Base-by-base conservation (phyloP, 192 early-diverging fungal genomes). In the Mortierella claussenii region DNA sequence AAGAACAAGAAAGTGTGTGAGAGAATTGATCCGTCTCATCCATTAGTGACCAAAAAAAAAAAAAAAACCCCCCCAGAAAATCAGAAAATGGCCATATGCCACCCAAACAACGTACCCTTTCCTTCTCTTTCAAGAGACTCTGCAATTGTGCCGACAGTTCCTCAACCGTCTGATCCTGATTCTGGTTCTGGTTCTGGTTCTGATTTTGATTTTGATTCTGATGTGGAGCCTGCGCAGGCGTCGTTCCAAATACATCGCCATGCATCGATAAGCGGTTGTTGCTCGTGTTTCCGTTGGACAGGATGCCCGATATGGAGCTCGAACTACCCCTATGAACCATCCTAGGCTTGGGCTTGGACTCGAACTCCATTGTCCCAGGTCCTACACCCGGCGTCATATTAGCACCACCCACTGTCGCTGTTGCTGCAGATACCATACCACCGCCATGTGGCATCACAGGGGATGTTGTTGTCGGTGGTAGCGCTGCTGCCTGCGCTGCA, bases 41-140 rank as follows among this genome's bases (percentile, higher is more conserved):
- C n/a, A n/a, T n/a, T n/a, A n/a, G n/a, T n/a, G n/a, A n/a, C n/a
- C n/a, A n/a, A n/a, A n/a, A n/a, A n/a, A n/a, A n/a, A n/a, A n/a
- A n/a, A n/a, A n/a, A n/a, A n/a, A n/a, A n/a, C n/a, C n/a, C n/a
- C n/a, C n/a, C n/a, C n/a, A n/a, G n/a, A n/a, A n/a, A n/a, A n/a
- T n/a, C n/a, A n/a, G n/a, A n/a, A n/a, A n/a, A n/a, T n/a, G n/a
- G n/a, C n/a, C n/a, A n/a, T n/a, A n/a, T n/a, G n/a, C n/a, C n/a
- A n/a, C n/a, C n/a, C n/a, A n/a, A n/a, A n/a, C n/a, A n/a, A 24
- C 27, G 53, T 67, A 78, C 73, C 40, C 52, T 49, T 30, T 80
- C 81, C 46, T 85, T 85, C 53, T 85, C 74, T 33, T 85, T 80
- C n/a, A 79, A 66, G 36, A 85, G 24, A 11, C 51, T 37, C n/a